These are phyloP conservation scores for Angomonas ambiguus DNA, from an alignment of 208 protist genomes.

Conservation along the genomic window DNA sequence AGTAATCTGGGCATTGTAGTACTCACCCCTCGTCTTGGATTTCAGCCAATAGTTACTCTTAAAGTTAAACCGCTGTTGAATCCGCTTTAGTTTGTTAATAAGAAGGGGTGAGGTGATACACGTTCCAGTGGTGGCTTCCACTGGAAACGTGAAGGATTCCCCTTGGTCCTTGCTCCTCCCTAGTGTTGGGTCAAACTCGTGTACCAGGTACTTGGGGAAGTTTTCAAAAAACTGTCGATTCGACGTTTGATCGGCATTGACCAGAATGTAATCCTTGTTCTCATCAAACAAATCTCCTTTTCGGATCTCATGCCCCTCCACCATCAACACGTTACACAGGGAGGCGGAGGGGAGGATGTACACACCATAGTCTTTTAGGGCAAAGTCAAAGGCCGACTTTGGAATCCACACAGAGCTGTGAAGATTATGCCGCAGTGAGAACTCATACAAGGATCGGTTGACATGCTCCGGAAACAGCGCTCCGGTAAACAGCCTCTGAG, in stretches of 20 bases:
- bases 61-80: constrained; percentile 14
- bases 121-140: background rate
- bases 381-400: constrained; percentile 27
- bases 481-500: constrained; percentile 73
- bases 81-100: constrained; percentile 10
- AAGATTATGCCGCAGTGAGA: constrained; percentile 48
- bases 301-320: constrained; percentile 16
- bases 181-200: background rate
- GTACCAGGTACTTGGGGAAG: constrained; percentile 40
- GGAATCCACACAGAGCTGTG: constrained; percentile 74
- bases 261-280: constrained; percentile 37
- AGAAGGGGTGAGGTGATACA: constrained; percentile 14
- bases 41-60: constrained; percentile 60
- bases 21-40: background rate
- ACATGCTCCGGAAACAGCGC: constrained; percentile 63
- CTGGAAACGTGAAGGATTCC: background rate
- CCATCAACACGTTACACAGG: constrained; percentile 51
- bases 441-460: constrained; percentile 44
- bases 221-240: constrained; percentile 46
- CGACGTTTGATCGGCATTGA: constrained; percentile 75
- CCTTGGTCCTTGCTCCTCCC: background rate
- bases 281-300: constrained; percentile 16
- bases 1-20: constrained; percentile 38
- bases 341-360: constrained; percentile 57
- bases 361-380: constrained; percentile 27